These are phyloP conservation scores for Hymenoscyphus scutula DNA, from an alignment of 2,329 filamentous ascomycete species.

Conservation along the genomic window DNA sequence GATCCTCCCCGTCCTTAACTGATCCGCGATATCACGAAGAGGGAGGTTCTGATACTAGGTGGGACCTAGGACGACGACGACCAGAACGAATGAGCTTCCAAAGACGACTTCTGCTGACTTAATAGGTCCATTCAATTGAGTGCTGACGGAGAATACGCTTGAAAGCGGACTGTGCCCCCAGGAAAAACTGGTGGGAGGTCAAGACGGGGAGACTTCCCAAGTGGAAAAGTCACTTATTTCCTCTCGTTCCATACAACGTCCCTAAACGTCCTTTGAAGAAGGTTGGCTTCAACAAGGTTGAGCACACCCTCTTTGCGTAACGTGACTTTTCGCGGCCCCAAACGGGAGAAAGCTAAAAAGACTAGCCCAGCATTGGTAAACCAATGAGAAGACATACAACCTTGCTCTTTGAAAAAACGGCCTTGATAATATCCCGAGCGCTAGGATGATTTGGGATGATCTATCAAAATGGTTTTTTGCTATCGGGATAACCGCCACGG, in stretches of 20 bases:
- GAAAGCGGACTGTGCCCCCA: conserved; percentile 16
- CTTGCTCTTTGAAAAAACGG: conserved; percentile 23
- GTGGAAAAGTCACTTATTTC: background rate
- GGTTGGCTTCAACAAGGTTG: conserved; percentile 18
- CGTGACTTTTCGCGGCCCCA: conserved; percentile 31
- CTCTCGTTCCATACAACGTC: conserved; percentile 6
- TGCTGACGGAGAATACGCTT: conserved; percentile 21
- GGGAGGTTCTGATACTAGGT: background rate
- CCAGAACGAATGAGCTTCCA: conserved; percentile 22
- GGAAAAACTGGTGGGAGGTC: conserved; percentile 5
- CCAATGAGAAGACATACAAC: conserved; percentile 31
- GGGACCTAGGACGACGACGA: background rate
- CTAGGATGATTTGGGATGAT: background rate
- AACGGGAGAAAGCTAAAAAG: conserved; percentile 14
- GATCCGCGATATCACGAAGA: background rate
- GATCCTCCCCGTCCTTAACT: background rate
- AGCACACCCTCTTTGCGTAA: conserved; percentile 32
- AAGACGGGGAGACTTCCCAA: conserved; percentile 5
- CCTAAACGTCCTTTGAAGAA: conserved; percentile 7
- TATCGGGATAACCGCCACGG: conserved; percentile 1
- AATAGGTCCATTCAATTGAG: conserved; percentile 28
- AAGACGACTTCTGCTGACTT: conserved; percentile 18
- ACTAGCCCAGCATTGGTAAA: conserved; percentile 9
- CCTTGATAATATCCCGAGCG: conserved; percentile 18
- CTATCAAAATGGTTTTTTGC: conserved; percentile 11